Evolutionary conservation across 352 stramenopile species (phyloP).

Genomic region (Phytophthora ohioensis): DNA sequence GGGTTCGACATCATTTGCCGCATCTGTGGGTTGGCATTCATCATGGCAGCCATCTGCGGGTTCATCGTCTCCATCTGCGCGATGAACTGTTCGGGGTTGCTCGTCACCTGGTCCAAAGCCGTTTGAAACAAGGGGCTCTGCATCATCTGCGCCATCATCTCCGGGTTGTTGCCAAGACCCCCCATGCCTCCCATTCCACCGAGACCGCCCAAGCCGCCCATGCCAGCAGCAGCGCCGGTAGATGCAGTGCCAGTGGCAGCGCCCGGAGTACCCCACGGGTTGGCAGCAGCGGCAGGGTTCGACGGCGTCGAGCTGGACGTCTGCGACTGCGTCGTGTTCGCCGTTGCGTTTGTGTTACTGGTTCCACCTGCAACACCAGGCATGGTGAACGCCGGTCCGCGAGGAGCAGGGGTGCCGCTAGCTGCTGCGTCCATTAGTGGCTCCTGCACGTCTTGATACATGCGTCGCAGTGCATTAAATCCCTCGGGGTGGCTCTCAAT

Average conservation of each 20-base stretch:
- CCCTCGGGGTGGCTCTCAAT: conserved; percentile 98
- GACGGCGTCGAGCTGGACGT: conserved; percentile 30
- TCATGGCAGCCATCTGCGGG: conserved; percentile 87
- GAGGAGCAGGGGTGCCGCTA: conserved; percentile 53
- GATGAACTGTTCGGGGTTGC: conserved; percentile 83
- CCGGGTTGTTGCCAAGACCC: conserved; percentile 53
- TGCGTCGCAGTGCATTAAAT: conserved; percentile 96
- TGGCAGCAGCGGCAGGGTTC: conserved; percentile 38
- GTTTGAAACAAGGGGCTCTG: conserved; percentile 90
- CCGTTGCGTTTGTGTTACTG: conserved; percentile 23
- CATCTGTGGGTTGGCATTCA: conserved; percentile 90
- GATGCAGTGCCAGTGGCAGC: conserved; percentile 23
- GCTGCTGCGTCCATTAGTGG: conserved; percentile 94
- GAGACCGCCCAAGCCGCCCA: conserved; percentile 36
- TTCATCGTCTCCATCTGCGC: conserved; percentile 91
- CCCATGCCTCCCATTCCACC: conserved; percentile 43
- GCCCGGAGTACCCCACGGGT: conserved; percentile 66
- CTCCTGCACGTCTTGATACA: conserved; percentile 96
- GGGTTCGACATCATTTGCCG: conserved; percentile 92
- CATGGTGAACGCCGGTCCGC: conserved; percentile 85
- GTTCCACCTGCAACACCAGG: conserved; percentile 71
- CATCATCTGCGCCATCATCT: conserved; percentile 88
- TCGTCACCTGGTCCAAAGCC: conserved; percentile 84
- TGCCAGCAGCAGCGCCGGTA: conserved; percentile 29
- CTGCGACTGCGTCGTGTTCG: conserved; percentile 33